A percentile compares a stretch with the other conserved stretches of the same genome.
Evolutionary conservation across 169 alveolate genomes (phyloP).

Genomic region (Eimeria brunetti): DNA sequence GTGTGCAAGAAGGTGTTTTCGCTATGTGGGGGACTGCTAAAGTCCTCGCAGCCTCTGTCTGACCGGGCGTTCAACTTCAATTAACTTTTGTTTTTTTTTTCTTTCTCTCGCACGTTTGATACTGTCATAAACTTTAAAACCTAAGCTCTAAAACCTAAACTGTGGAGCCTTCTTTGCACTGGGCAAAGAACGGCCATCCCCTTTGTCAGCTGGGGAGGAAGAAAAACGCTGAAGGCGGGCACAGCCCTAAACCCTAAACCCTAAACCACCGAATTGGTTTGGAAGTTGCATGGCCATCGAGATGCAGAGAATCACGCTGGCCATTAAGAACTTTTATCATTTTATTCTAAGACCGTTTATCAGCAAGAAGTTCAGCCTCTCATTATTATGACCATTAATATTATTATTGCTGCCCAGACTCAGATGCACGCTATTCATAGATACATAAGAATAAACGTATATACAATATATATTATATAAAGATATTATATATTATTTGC

Average conservation of each 20-base stretch:
- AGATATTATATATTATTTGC: too few species aligned
- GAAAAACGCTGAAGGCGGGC: too few species aligned
- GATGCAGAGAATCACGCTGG: not conserved
- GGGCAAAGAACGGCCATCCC: too few species aligned
- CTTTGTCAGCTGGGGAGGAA: too few species aligned
- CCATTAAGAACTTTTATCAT: not conserved
- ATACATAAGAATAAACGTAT: too few species aligned
- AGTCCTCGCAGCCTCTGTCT: not conserved
- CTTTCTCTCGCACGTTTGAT: not conserved
- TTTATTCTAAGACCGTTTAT: too few species aligned
- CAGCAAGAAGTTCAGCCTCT: not conserved
- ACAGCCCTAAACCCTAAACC: not conserved
- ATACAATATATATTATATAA: too few species aligned
- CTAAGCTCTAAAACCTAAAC: not conserved
- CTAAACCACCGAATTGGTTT: not conserved
- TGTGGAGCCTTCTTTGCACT: not conserved
- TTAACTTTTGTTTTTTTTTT: not conserved
- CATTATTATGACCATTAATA: too few species aligned
- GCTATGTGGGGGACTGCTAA: not conserved
- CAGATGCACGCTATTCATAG: too few species aligned
- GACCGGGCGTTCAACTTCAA: not conserved
- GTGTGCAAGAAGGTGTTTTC: conserved; percentile 5
- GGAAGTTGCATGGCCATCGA: not conserved
- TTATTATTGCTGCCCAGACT: too few species aligned
- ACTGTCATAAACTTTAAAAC: not conserved